Evolutionary conservation across 2,329 filamentous ascomycete species (phyloP).

Genomic region (Trichoderma aggressivum): DNA sequence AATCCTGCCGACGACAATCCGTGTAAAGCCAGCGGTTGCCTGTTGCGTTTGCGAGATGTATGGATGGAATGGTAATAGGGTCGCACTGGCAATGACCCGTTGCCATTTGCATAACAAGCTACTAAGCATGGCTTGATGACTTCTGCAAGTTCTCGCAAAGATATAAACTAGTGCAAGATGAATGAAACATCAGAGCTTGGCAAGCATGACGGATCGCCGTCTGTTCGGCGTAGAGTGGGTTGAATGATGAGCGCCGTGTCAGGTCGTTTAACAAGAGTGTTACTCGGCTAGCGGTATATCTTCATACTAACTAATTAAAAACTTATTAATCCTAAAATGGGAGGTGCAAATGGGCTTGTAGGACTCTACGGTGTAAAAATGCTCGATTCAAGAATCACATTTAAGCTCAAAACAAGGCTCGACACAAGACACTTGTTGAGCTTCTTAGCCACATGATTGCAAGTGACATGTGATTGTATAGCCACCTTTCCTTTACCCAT

Average conservation of each 20-base stretch:
- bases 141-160: neutral
- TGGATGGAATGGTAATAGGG: neutral
- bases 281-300: neutral
- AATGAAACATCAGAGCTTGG: neutral
- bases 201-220: neutral
- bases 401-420: neutral
- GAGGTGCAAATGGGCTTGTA: neutral
- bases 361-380: neutral
- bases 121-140: neutral
- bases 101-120: neutral
- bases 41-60: neutral
- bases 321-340: neutral
- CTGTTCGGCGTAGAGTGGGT: neutral
- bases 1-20: neutral
- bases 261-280: neutral
- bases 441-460: neutral
- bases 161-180: neutral
- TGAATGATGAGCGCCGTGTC: neutral
- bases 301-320: neutral
- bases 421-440: neutral
- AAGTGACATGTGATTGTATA: rapidly evolving
- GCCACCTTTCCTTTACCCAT: neutral
- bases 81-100: neutral
- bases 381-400: neutral
- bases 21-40: neutral